phyloP scores from a whole-genome alignment of 306 rosid species.

The Vigna unguiculata region DNA sequence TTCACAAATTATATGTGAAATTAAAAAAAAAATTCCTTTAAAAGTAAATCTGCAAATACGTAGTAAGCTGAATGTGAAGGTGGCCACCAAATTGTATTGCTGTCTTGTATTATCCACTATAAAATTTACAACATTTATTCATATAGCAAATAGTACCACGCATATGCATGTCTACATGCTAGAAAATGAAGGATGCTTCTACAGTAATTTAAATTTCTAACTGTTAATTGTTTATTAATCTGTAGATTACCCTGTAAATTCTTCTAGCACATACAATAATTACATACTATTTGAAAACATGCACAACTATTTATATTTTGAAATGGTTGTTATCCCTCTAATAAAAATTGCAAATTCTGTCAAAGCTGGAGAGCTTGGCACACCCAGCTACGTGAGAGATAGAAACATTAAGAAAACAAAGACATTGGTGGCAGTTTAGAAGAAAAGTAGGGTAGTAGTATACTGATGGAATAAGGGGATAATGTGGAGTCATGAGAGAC shows the following conservation, averaged over 20 bases:
- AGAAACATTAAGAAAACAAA: neutral
- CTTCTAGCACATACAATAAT: neutral
- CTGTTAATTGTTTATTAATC: neutral
- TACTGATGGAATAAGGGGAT: neutral
- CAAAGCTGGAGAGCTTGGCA: neutral
- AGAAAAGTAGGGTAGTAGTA: neutral
- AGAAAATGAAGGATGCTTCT: neutral
- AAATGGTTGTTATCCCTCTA: neutral
- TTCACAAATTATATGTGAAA: neutral
- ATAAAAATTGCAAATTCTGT: neutral
- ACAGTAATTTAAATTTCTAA: no score
- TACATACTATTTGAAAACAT: neutral
- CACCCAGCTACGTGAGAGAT: neutral
- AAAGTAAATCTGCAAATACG: neutral
- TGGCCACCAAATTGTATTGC: neutral
- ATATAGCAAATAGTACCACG: neutral
- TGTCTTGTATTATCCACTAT: neutral
- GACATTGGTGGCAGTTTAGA: neutral
- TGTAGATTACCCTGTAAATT: neutral
- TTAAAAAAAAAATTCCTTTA: neutral
- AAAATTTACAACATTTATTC: neutral
- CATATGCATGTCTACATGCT: neutral
- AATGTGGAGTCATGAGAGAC: neutral
- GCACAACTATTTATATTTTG: neutral
- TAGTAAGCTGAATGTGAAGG: neutral